Percentiles rank a stretch among this genome's conserved stretches.
These are phyloP conservation scores for Aureobasidium sp. DNA, from an alignment of 2,329 filamentous ascomycete species.

Conservation along the genomic window DNA sequence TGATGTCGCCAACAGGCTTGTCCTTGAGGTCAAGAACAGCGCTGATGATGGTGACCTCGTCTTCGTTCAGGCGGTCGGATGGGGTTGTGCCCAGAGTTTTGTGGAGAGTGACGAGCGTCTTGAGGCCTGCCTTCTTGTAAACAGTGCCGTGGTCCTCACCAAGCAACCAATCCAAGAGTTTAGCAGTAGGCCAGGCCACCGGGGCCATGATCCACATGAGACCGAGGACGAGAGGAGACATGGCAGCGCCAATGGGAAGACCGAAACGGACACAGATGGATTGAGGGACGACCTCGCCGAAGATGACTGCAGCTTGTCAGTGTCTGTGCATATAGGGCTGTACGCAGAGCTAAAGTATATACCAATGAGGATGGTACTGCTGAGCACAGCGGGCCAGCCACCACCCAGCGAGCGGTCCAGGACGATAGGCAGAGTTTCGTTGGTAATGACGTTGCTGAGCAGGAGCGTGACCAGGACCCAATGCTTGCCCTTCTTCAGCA, in stretches of 20 bases:
- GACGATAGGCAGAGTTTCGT: constrained; percentile 92
- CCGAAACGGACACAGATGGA: constrained; percentile 95
- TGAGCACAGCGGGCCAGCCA: constrained; percentile 87
- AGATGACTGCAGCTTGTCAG: constrained; percentile 63
- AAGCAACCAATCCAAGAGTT: constrained; percentile 85
- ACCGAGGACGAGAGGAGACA: constrained; percentile 76
- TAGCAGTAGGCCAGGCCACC: constrained; percentile 89
- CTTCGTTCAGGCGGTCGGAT: constrained; percentile 82
- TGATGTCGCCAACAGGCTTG: constrained; percentile 88
- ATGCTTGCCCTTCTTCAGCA: constrained; percentile 86
- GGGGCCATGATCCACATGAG: constrained; percentile 92
- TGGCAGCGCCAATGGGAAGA: constrained; percentile 87
- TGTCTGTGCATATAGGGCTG: constrained; percentile 12
- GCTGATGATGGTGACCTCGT: constrained; percentile 98
- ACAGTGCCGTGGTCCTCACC: constrained; percentile 93
- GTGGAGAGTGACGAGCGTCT: constrained; percentile 91
- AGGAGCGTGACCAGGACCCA: constrained; percentile 95
- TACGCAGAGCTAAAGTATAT: constrained; percentile 29
- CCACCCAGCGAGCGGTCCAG: constrained; percentile 89
- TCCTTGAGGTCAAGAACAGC: constrained; percentile 94
- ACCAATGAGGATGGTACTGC: constrained; percentile 92
- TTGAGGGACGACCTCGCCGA: constrained; percentile 93
- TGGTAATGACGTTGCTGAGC: constrained; percentile 94
- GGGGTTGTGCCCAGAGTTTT: constrained; percentile 80
- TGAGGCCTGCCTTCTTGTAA: constrained; percentile 96